Evolutionary conservation across 805 yeast species (phyloP), one percentile per base, ranked within the genome.

Genomic region (Metschnikowia peoriensis): DNA sequence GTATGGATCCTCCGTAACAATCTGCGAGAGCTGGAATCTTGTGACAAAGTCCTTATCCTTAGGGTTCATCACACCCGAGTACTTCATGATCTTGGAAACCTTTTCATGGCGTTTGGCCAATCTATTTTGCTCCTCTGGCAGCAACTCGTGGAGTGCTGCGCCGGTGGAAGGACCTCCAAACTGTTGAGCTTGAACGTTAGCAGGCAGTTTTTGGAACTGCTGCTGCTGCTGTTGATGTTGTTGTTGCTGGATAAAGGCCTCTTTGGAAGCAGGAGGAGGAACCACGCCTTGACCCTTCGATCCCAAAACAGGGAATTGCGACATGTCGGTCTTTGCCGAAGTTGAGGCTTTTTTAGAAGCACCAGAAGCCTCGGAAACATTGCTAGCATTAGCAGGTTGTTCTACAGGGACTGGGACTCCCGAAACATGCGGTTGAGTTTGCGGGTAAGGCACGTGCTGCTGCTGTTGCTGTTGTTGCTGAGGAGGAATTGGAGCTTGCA

Each of bases 11-110:
- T 92, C 97, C 10, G 97, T 88, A 46, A 94, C 97, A 70, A 94
- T 88, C 68, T 92, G 97, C 46, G 97, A 90, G 57, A 94, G 79
- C 71, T 94, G 99, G 66, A 92, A 86, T 67, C 97, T 82, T 42
- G 97, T 90, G 46, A 94, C 93, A 66, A 89, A 91, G 71, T 93
- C 97, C 73, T 92, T 92, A 69, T 94, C 99, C 73, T 93, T 88
- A 52, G 97, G 96, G 63, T 91, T 89, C 99, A 94, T 94, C 57
- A 94, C 83, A 57, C 97, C 97, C 29, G 94, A 88, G 73, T 86
- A 89, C 64, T 83, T 84, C 65, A 88, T 78, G 62, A 90, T 88
- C 57, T 86, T 79, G 44, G 84, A 79, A 47, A 87, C 91, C 66
- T 88, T 87, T 54, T 84, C 85, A 58, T 85, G 89, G 73, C 94